Percentiles rank a stretch among this genome's conserved stretches.
These are phyloP conservation scores for Coniophora puteana DNA, from an alignment of 1,284 basidiomycete species.

Conservation along the genomic window DNA sequence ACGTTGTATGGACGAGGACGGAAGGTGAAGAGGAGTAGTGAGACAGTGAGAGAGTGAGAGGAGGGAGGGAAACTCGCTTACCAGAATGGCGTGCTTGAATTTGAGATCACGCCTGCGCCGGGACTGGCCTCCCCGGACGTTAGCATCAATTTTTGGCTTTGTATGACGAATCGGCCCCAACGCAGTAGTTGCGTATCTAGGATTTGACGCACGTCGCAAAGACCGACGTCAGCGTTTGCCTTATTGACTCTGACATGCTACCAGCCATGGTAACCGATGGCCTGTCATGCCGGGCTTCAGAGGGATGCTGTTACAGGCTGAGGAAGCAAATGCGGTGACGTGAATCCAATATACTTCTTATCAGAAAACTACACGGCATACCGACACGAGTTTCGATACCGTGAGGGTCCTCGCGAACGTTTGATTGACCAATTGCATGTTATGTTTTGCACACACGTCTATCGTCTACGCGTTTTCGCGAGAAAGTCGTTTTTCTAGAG, in stretches of 20 bases:
- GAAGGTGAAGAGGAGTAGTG: too few relatives aligned
- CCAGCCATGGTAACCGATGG: conserved; percentile 69
- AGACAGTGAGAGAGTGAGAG: neutral
- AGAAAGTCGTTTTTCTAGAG: conserved; percentile 56
- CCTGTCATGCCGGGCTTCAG: conserved; percentile 82
- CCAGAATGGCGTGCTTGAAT: conserved; percentile 82
- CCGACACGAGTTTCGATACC: conserved; percentile 81
- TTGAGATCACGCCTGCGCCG: conserved; percentile 78
- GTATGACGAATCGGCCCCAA: conserved; percentile 85
- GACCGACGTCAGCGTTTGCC: neutral
- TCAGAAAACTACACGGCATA: conserved; percentile 23
- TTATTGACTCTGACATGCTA: conserved; percentile 12
- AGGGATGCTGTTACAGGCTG: conserved; percentile 61
- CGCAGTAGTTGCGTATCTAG: conserved; percentile 93
- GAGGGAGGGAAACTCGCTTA: conserved; percentile 24
- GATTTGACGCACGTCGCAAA: conserved; percentile 64
- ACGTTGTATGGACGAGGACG: too few relatives aligned
- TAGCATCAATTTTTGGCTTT: conserved; percentile 85
- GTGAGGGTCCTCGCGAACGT: conserved; percentile 91
- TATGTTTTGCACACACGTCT: conserved; percentile 93
- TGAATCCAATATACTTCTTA: neutral
- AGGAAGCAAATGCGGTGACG: too few relatives aligned
- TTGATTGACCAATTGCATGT: conserved; percentile 91
- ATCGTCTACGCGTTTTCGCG: conserved; percentile 34
- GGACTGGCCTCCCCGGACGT: conserved; percentile 66